Evolutionary conservation across 768 basidiomycete genomes (phyloP).

Genomic region (Daedalea quercina): DNA sequence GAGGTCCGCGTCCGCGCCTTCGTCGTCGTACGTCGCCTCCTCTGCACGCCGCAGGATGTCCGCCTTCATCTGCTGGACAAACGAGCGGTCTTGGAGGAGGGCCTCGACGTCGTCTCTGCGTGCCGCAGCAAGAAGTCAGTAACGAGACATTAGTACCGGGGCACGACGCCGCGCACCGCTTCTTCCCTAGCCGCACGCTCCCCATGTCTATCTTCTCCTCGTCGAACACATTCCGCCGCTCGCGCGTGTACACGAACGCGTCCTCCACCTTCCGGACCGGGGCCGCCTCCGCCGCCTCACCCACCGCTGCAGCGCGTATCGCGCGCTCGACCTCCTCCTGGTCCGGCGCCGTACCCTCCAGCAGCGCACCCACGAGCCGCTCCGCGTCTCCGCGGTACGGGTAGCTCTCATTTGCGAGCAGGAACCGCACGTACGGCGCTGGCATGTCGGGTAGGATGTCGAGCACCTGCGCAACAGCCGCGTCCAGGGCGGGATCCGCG

Average conservation of each 20-base stretch:
- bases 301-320: constrained; percentile 7
- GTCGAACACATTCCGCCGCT: constrained; percentile 72
- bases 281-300: neutral
- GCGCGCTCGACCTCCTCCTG: constrained; percentile 22
- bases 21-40: constrained; percentile 55
- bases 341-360: constrained; percentile 63
- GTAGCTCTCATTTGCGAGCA: constrained; percentile 42
- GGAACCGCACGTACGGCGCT: constrained; percentile 47
- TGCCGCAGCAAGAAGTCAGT: neutral
- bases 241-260: constrained; percentile 27
- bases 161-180: constrained; percentile 40
- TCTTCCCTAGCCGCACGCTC: constrained; percentile 58
- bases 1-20: constrained; percentile 31
- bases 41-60: constrained; percentile 77
- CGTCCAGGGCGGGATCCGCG: constrained; percentile 41
- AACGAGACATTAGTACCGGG: constrained; percentile 3
- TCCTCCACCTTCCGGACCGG: neutral
- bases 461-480: constrained; percentile 60
- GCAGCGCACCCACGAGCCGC: constrained; percentile 58
- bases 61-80: constrained; percentile 72
- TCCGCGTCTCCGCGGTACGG: constrained; percentile 52
- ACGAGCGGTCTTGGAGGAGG: constrained; percentile 47
- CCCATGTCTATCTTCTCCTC: constrained; percentile 61
- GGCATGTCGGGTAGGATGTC: constrained; percentile 68
- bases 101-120: constrained; percentile 38